Evolutionary conservation across 495 filamentous ascomycete species (phyloP).

Genomic region (Lophiostoma macrostomum): DNA sequence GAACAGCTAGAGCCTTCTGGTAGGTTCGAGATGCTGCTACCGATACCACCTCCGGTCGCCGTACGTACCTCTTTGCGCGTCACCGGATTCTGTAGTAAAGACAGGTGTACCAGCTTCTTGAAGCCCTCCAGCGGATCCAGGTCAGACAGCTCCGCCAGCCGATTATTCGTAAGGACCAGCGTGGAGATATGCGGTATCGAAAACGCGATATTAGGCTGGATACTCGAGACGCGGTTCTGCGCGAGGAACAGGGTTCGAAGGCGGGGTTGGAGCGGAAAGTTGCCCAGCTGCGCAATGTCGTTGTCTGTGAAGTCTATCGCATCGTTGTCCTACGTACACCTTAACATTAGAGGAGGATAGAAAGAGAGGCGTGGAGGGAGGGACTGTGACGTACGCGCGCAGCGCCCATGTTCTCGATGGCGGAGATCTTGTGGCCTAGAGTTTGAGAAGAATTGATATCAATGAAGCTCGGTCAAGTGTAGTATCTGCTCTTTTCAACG

Average conservation of each 20-base stretch:
- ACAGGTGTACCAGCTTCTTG: constrained; percentile 69
- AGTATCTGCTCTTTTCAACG: constrained; percentile 97
- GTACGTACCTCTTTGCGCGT: constrained; percentile 80
- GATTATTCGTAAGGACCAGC: constrained; percentile 64
- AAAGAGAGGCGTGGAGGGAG: constrained; percentile 12
- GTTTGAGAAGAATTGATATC: constrained; percentile 63
- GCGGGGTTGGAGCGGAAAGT: constrained; percentile 92
- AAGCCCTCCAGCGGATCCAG: constrained; percentile 77
- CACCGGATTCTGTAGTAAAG: constrained; percentile 82
- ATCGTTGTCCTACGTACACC: constrained; percentile 67
- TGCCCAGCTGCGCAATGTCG: constrained; percentile 81
- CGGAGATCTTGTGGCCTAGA: constrained; percentile 91
- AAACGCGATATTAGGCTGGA: constrained; percentile 69
- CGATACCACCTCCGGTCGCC: too few species aligned
- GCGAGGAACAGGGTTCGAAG: constrained; percentile 83
- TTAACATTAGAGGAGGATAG: not conserved
- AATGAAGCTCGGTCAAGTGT: constrained; percentile 81
- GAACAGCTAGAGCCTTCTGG: not conserved
- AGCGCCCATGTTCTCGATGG: constrained; percentile 96
- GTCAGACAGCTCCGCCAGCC: constrained; percentile 58
- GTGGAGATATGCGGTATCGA: constrained; percentile 75
- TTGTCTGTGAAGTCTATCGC: constrained; percentile 98
- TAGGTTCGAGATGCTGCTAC: too few species aligned
- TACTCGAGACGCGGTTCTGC: constrained; percentile 77
- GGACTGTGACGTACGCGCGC: constrained; percentile 65